phyloP scores from a whole-genome alignment of 805 yeast genomes.

The Pichia phayaonensis region DNA sequence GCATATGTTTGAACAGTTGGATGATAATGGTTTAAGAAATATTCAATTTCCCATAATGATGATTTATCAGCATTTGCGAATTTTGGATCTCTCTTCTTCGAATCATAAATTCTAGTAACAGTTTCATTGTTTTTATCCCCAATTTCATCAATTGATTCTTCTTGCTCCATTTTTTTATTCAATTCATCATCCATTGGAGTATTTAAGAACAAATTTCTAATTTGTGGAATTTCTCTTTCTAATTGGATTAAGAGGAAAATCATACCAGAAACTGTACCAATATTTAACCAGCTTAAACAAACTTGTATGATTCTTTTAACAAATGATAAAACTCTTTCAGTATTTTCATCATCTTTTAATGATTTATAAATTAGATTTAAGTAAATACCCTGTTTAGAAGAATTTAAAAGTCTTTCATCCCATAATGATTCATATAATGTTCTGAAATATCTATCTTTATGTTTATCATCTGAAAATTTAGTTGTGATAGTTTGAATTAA shows the following conservation, averaged over 20 bases:
- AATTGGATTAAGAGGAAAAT: slow-evolving; percentile 65
- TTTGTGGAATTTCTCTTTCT: slow-evolving; percentile 53
- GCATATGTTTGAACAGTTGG: slow-evolving; percentile 88
- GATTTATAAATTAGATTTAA: slow-evolving; percentile 81
- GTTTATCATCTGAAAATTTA: slow-evolving; percentile 33
- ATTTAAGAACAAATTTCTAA: slow-evolving; percentile 53
- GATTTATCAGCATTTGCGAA: slow-evolving; percentile 79
- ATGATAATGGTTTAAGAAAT: slow-evolving; percentile 75
- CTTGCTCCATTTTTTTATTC: slow-evolving; percentile 37
- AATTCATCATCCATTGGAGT: slow-evolving; percentile 45
- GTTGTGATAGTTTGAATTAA: slow-evolving; percentile 74
- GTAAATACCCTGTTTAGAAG: slow-evolving; percentile 91
- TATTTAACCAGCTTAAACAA: slow-evolving; percentile 76
- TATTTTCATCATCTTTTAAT: slow-evolving; percentile 58
- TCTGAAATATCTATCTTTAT: slow-evolving; percentile 64
- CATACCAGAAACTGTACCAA: slow-evolving; percentile 86
- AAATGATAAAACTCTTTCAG: slow-evolving; percentile 73
- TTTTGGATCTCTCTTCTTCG: slow-evolving; percentile 87
- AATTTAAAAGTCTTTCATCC: slow-evolving; percentile 74
- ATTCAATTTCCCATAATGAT: slow-evolving; percentile 79
- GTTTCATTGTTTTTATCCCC: slow-evolving; percentile 17
- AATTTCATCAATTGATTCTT: slow-evolving; percentile 26
- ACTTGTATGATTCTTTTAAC: slow-evolving; percentile 85
- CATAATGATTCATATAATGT: slow-evolving; percentile 84
- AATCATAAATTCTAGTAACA: slow-evolving; percentile 47